Conservation (phyloP, 441 rosid genomes). For the Corymbia citriodora region DNA sequence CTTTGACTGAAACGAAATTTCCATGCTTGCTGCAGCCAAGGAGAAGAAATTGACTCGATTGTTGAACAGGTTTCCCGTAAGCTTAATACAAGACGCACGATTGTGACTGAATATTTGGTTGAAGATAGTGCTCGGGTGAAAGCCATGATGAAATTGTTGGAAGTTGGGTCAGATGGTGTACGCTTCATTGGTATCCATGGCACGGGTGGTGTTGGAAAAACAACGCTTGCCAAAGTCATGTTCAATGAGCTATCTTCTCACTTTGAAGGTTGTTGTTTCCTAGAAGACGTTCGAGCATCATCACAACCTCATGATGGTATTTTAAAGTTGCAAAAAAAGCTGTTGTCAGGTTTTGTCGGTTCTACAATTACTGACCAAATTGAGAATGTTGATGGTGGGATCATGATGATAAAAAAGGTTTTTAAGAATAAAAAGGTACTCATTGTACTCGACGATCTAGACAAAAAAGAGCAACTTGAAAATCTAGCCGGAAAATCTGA, state of each 20-base stretch:
- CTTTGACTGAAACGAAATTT: too few relatives aligned
- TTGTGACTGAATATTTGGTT: background rate
- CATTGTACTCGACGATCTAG: background rate
- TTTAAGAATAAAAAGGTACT: rapidly evolving
- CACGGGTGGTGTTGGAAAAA: background rate
- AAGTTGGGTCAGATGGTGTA: background rate
- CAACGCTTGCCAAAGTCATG: background rate
- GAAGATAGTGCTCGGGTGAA: background rate
- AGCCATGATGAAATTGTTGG: background rate
- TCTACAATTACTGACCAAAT: rapidly evolving
- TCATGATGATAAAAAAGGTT: background rate
- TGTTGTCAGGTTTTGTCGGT: background rate
- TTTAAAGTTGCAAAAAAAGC: too few relatives aligned
- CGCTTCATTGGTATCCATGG: background rate
- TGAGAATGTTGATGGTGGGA: background rate
- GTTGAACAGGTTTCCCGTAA: too few relatives aligned
- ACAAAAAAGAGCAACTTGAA: background rate
- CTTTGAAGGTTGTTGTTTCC: background rate
- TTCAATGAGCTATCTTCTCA: background rate
- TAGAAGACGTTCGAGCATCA: background rate
- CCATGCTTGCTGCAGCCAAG: too few relatives aligned
- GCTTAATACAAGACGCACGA: too few relatives aligned
- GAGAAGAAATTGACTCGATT: too few relatives aligned
- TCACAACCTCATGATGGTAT: too few relatives aligned
- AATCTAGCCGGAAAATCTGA: background rate